phyloP scores from a whole-genome alignment of 1,284 basidiomycete species.

The Naganishia liquefaciens region DNA sequence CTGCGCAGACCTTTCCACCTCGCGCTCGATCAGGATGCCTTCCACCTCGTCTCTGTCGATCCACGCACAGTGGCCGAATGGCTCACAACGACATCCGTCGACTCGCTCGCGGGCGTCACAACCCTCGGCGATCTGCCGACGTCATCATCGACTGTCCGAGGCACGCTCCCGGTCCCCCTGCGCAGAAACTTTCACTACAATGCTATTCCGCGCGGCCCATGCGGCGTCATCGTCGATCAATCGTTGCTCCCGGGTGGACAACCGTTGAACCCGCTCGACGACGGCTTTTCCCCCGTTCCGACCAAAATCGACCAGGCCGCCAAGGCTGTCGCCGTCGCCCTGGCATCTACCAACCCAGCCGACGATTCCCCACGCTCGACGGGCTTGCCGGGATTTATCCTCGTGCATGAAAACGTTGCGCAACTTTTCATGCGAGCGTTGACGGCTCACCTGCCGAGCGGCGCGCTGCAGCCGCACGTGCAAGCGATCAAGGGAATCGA shows the following conservation, averaged over 20 bases:
- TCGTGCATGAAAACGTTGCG: slow-evolving; percentile 30
- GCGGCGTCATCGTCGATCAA: slow-evolving; percentile 30
- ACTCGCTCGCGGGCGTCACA: slow-evolving; percentile 3
- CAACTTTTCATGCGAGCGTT: slow-evolving; percentile 20
- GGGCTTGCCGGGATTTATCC: slow-evolving; percentile 11
- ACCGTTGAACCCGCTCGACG: slow-evolving; percentile 12
- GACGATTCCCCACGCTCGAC: neutral
- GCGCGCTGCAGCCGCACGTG: slow-evolving; percentile 7
- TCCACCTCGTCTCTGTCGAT: slow-evolving; percentile 25
- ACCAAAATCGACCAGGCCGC: slow-evolving; percentile 4
- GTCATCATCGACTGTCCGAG: slow-evolving; percentile 1
- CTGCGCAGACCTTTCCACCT: slow-evolving; percentile 1
- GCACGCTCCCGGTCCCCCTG: slow-evolving; percentile 3
- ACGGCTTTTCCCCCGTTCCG: slow-evolving; percentile 7
- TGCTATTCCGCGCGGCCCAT: slow-evolving; percentile 8
- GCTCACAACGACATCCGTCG: neutral
- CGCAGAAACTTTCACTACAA: slow-evolving; percentile 7
- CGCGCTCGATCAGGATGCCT: slow-evolving; percentile 18
- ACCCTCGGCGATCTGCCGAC: slow-evolving; percentile 11
- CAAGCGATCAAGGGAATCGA: slow-evolving; percentile 16
- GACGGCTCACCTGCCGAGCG: neutral
- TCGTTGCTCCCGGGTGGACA: slow-evolving; percentile 19
- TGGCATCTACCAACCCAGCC: neutral
- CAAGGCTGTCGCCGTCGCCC: slow-evolving; percentile 12
- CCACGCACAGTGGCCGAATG: slow-evolving; percentile 11